Conservation (phyloP, 305 asterid species). For the Lippia alba region DNA sequence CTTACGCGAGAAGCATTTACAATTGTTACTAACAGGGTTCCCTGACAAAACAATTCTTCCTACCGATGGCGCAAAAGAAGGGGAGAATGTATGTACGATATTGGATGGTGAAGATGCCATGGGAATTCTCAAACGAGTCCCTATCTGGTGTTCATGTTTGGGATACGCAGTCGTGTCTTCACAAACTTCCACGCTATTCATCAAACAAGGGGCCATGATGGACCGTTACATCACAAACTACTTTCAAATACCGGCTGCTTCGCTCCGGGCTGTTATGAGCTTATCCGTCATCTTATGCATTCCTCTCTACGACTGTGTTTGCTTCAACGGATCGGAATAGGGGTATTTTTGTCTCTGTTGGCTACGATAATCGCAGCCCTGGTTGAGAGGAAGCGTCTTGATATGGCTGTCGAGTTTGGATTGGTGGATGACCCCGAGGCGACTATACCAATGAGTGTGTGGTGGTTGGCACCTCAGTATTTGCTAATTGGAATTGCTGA, state of each 20-base stretch:
- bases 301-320: constrained; percentile 33
- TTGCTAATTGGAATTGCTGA: constrained; percentile 43
- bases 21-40: constrained; percentile 16
- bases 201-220: constrained; percentile 49
- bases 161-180: constrained; percentile 34
- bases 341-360: constrained; percentile 36
- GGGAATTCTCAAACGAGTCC: constrained; percentile 29
- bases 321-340: constrained; percentile 49
- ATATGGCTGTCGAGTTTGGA: constrained; percentile 35
- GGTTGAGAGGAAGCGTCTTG: constrained; percentile 42
- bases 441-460: constrained; percentile 42
- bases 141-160: constrained; percentile 42
- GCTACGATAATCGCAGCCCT: constrained; percentile 40
- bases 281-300: constrained; percentile 23
- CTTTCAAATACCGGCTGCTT: constrained; percentile 37
- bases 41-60: constrained; percentile 32
- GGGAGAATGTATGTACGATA: neutral
- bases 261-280: constrained; percentile 27
- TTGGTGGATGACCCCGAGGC: constrained; percentile 29
- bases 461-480: constrained; percentile 50
- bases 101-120: constrained; percentile 32
- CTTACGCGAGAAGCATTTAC: neutral
- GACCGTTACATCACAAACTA: constrained; percentile 30
- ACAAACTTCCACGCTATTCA: constrained; percentile 40
- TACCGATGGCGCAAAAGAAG: neutral